Evolutionary conservation across 129 eudicot species (phyloP), one percentile per base, ranked within the genome.

Genomic region (Heracleum sosnowskyi): DNA sequence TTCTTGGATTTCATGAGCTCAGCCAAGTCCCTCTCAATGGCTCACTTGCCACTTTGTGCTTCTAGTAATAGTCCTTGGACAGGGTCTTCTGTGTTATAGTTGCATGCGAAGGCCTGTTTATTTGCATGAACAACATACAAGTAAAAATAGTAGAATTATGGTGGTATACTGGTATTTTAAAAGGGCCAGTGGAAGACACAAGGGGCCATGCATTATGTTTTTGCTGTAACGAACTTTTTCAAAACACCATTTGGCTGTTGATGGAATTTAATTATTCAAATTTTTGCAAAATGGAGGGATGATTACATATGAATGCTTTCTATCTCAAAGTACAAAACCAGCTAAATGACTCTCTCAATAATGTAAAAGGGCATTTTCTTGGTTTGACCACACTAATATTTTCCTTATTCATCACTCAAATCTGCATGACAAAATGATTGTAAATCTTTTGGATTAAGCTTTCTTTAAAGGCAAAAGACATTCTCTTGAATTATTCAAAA

Each of bases 31-130:
- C 2, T 76, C 75, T 11, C 81, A 37, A 81, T 84, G 83, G 84
- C 89, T 81, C 86, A 85, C 69, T 39, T 85, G 79, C 96, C 96
- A 28, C 82, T 88, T 15, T 90, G 88, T 84, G 89, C 90, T 79
- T 83, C 92, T 55, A 87, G 93, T 96, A 80, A 49, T 75, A 91
- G 84, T 79, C 73, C 84, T 44, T 90, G 62, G 77, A 81, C 39
- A 11, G 40, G 40, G 46, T 29, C 31, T 22, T 31, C 13, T 73
- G 24, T 49, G 33, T 51, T 41, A 49, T 26, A 33, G 80, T 84
- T 42, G 81, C 37, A 69, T 82, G 85, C 46, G 51, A 36, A 5
- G 70, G 69, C 16, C 15, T 64, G 35, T 64, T 53, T 51, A 4
- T 78, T 33, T 81, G 85, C 79, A 86, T 83, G 85, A 31, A 66